Percentiles rank a stretch among this genome's conserved stretches.
These are phyloP conservation scores for Oenanthe sinensis DNA, from an alignment of 129 eudicot genomes.

Conservation along the genomic window DNA sequence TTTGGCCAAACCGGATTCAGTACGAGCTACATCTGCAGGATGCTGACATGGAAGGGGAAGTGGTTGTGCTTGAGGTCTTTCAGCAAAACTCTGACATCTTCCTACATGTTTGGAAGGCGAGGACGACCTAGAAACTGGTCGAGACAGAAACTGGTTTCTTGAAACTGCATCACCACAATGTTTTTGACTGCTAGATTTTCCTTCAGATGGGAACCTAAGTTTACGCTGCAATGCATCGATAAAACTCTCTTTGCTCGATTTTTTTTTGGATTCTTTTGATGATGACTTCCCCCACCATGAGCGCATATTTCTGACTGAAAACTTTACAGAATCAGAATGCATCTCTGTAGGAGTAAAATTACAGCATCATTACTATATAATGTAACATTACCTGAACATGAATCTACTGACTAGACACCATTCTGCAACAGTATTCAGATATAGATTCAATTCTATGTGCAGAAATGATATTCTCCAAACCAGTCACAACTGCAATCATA, in stretches of 20 bases:
- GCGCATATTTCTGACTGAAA: constrained; percentile 52
- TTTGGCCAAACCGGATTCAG: constrained; percentile 63
- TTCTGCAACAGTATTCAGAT: constrained; percentile 9
- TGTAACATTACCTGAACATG: constrained; percentile 24
- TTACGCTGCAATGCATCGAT: constrained; percentile 64
- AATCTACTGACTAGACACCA: constrained; percentile 20
- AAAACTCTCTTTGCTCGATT: constrained; percentile 60
- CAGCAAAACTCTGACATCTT: constrained; percentile 89
- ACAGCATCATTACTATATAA: background rate
- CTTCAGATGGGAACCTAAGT: constrained; percentile 59
- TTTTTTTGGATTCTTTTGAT: constrained; percentile 81
- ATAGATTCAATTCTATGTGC: constrained; percentile 7
- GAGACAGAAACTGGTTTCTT: constrained; percentile 55
- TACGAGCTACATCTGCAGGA: constrained; percentile 51
- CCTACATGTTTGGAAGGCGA: constrained; percentile 91
- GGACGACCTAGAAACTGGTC: constrained; percentile 67
- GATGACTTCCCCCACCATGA: constrained; percentile 91
- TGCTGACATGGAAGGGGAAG: constrained; percentile 75
- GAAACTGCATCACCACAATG: constrained; percentile 57
- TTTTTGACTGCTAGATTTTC: constrained; percentile 49
- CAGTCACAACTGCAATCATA: constrained; percentile 1
- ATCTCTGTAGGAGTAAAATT: constrained; percentile 7
- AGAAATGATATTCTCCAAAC: constrained; percentile 10
- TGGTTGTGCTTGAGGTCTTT: constrained; percentile 79
- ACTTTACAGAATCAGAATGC: constrained; percentile 4